Conservation (phyloP, 768 basidiomycete species). For the Myochromella boudieri region DNA sequence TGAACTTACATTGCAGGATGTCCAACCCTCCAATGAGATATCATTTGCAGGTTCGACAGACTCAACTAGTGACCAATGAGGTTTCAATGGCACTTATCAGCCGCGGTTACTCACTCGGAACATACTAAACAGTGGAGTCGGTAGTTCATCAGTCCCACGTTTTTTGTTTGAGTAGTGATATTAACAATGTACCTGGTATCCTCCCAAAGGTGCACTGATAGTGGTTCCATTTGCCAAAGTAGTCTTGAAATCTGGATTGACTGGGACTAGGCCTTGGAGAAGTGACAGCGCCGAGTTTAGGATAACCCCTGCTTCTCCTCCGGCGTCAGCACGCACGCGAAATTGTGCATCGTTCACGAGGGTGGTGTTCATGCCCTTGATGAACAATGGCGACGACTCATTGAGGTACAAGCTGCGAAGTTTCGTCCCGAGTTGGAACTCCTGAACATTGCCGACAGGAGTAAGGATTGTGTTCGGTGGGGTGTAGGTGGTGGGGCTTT, state of each 20-base stretch:
- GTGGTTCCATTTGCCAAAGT: slow-evolving; percentile 67
- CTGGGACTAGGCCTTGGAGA: slow-evolving; percentile 68
- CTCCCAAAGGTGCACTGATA: slow-evolving; percentile 56
- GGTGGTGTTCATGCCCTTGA: slow-evolving; percentile 39
- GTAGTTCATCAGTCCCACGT: not conserved
- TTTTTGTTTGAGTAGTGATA: slow-evolving; percentile 2
- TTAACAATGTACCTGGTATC: slow-evolving; percentile 52
- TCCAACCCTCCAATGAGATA: slow-evolving; percentile 65
- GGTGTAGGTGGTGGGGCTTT: slow-evolving; percentile 56
- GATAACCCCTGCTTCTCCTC: slow-evolving; percentile 68
- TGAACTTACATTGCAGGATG: slow-evolving; percentile 51
- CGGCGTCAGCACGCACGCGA: slow-evolving; percentile 60
- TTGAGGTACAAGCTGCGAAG: slow-evolving; percentile 57
- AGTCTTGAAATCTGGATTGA: slow-evolving; percentile 41
- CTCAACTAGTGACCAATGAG: slow-evolving; percentile 40
- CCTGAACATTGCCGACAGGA: slow-evolving; percentile 69
- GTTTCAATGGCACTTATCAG: not conserved
- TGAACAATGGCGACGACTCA: slow-evolving; percentile 49
- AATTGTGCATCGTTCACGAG: slow-evolving; percentile 38
- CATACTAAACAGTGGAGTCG: slow-evolving; percentile 21
- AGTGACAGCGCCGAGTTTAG: slow-evolving; percentile 66
- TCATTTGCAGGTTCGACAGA: slow-evolving; percentile 62
- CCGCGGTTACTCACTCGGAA: slow-evolving; percentile 33
- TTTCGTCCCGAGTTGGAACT: slow-evolving; percentile 53
- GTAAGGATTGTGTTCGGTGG: slow-evolving; percentile 60